Percentiles rank a stretch among this genome's conserved stretches.
These are phyloP conservation scores for Thamnidium elegans DNA, from an alignment of 192 early-diverging fungal species.

Conservation along the genomic window DNA sequence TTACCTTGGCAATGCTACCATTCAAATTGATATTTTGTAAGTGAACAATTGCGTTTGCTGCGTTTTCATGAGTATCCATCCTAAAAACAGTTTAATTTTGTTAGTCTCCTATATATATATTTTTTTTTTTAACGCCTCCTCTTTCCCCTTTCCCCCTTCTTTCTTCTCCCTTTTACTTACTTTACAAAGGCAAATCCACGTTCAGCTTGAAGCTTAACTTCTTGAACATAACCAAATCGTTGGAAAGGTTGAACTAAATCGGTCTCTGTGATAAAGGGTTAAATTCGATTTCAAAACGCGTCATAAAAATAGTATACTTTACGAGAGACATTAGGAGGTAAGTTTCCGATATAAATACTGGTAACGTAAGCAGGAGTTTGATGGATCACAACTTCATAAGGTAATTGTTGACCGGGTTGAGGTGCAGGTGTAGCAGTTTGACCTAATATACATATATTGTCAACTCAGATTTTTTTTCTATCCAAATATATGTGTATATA, in stretches of 20 bases:
- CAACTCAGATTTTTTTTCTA: constrained; percentile 3
- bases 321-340: constrained; percentile 77
- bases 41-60: constrained; percentile 82
- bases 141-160: neutral
- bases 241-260: constrained; percentile 75
- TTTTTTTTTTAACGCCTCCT: neutral
- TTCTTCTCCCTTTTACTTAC: constrained; percentile 32
- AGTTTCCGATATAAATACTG: constrained; percentile 88
- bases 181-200: constrained; percentile 92
- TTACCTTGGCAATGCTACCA: constrained; percentile 74
- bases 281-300: neutral
- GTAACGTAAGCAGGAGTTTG: constrained; percentile 83
- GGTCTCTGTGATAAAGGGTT: constrained; percentile 39
- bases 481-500: neutral
- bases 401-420: constrained; percentile 46
- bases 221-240: constrained; percentile 72
- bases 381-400: constrained; percentile 67
- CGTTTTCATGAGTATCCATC: constrained; percentile 86
- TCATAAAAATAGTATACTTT: constrained; percentile 24
- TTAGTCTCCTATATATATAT: neutral
- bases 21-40: constrained; percentile 72
- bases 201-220: constrained; percentile 83
- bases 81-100: constrained; percentile 26
- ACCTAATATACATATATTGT: constrained; percentile 13
- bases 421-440: constrained; percentile 40